phyloP scores from a whole-genome alignment of 2,329 filamentous ascomycete genomes.

The Proliferodiscus dingleyae region DNA sequence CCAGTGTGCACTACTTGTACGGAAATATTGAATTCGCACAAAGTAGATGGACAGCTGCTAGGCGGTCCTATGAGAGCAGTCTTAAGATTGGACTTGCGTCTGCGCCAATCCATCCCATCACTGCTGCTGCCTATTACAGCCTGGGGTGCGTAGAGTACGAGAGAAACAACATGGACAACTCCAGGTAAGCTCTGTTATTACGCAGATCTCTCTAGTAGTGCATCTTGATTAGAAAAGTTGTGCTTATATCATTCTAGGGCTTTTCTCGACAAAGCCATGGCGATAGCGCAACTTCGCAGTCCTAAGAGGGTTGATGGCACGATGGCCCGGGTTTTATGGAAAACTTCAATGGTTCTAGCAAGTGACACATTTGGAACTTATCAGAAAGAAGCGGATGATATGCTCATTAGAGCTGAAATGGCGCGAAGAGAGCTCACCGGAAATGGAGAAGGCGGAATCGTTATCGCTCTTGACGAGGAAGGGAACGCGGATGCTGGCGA shows the following conservation, averaged over 20 bases:
- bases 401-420: conserved; percentile 17
- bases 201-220: background rate
- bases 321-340: conserved; percentile 23
- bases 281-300: conserved; percentile 20
- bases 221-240: too few relatives aligned
- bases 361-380: conserved; percentile 15
- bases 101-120: conserved; percentile 17
- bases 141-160: conserved; percentile 15
- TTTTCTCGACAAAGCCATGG: conserved; percentile 18
- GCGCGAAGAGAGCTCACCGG: conserved; percentile 10
- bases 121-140: conserved; percentile 17
- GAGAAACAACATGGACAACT: conserved; percentile 5
- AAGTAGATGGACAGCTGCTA: conserved; percentile 6
- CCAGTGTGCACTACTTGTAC: conserved; percentile 19
- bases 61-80: conserved; percentile 10
- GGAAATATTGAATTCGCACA: conserved; percentile 18
- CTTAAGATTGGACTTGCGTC: conserved; percentile 12
- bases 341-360: conserved; percentile 17
- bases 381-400: conserved; percentile 9
- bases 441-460: conserved; percentile 31
- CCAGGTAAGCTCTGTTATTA: conserved; percentile 2
- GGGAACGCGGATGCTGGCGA: conserved; percentile 7
- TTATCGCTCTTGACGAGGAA: conserved; percentile 31
- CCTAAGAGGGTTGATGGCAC: conserved; percentile 18
- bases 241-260: too few relatives aligned